Evolutionary conservation across 495 filamentous ascomycete genomes (phyloP), one percentile per base, ranked within the genome.

Genomic region (Aspergillus nidulans): DNA sequence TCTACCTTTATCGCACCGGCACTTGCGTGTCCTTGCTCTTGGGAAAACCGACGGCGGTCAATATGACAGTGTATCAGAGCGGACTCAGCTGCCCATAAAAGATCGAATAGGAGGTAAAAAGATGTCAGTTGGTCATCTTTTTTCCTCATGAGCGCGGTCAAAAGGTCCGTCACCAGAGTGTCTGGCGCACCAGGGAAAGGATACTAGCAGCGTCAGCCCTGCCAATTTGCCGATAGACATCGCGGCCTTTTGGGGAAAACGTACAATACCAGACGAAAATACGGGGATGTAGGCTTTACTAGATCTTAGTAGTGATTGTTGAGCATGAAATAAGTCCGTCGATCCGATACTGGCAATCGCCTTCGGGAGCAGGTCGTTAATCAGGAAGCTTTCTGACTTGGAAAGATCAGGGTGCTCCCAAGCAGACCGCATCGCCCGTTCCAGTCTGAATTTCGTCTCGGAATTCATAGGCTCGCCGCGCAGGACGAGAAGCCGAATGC

Each of bases 31-130:
- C 59, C 59, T 52, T 64, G 57, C 26, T 64, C 59, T 39, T 64
- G 64, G 3, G 56, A 55, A 6, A 59, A 50, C 1, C 57, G 60
- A 55, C 64, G 64, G 34, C 57, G 55, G 49, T 67, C 62, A 19
- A 64, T 63, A 42, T 67, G 64, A 38, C 59, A 64, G 41, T 64
- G 64, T 20, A 64, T 55, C 12, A 63, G 53, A 0, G 64, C 58
- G n/a, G 64, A 58, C 25, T 67, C 64, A 9, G 57, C 54, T 1
- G 59, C 61, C 59, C 61, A 64, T 30, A 64, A 16, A 13, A 62
- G 62, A 26, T 67, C 64, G 43, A 52, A 57, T 15, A 67, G 24
- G 13, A 55, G 36, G 26, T 50, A 61, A 30, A 67, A 64, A 7
- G 64, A 47, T 2, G 21, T 41, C 16, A 61, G 23, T 24, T 61